Base-by-base conservation (phyloP, 2,329 filamentous ascomycete genomes). In the Aspergillus tubingensis region DNA sequence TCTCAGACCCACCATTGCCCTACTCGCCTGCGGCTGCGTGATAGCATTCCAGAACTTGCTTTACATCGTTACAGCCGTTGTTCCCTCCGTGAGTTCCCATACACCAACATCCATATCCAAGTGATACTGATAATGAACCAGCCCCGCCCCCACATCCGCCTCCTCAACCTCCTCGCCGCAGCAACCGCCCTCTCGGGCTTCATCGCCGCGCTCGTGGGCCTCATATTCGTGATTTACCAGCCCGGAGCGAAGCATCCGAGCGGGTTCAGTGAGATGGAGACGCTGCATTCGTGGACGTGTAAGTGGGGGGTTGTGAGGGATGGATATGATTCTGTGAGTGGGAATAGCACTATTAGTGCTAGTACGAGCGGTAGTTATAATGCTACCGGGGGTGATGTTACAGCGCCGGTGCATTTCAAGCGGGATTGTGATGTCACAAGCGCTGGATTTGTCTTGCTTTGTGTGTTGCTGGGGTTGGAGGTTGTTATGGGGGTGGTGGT, bases 201-300 rank as follows among this genome's bases (percentile, higher is more conserved):
- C 11, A 63, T 77, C 57, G 71, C 75, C 2, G 66, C 78, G 1
- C 61, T 77, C 2, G 62, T 70, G 5, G 66, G 72, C 10, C 62
- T 78, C 2, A 41, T 70, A 1, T 75, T 77, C 54, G 68, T 68
- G 19, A 71, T 76, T 41, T 72, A 76, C 64, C 71, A 62, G 5
- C 73, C 72, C 1, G 67, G 63, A 21, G 70, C 72, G n/a, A 66
- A 60, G 5, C 71, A 68, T 36, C 73, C 68, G 5, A 65, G 30
- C 8, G 71, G 71, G 23, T 76, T 75, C 56, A 68, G 60, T 38
- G 25, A 62, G 1, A 71, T 71, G 36, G 75, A 79, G 60, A 77
- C 76, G 6, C 68, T 79, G n/a, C 69, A 74, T 17, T 74, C 72
- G 41, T 79, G 76, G 76, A 77, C 76, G 7, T 79, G 76, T 63